phyloP scores from a whole-genome alignment of 768 basidiomycete species.

The Boletus subcaerulescens region DNA sequence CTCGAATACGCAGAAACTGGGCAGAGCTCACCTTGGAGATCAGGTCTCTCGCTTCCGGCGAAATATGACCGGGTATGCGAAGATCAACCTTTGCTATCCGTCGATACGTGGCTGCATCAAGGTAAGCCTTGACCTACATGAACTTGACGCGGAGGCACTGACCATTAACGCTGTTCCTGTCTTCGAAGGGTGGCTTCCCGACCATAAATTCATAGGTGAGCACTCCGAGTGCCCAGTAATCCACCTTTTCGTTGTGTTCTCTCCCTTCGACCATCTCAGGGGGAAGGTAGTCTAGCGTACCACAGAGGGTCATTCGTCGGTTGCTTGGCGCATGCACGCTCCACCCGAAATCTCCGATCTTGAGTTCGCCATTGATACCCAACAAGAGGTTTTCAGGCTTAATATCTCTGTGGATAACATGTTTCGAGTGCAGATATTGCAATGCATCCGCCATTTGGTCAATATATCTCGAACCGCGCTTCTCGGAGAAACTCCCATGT shows the following conservation, averaged over 20 bases:
- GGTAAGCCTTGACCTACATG: slow-evolving; percentile 7
- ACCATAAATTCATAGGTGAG: slow-evolving; percentile 92
- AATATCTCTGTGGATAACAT: slow-evolving; percentile 98
- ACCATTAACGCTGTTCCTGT: slow-evolving; percentile 75
- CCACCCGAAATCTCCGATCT: slow-evolving; percentile 99
- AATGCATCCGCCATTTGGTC: slow-evolving; percentile 98
- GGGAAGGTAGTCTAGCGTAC: slow-evolving; percentile 94
- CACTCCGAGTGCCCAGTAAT: slow-evolving; percentile 97
- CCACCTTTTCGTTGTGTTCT: slow-evolving; percentile 88
- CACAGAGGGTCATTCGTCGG: slow-evolving; percentile 86
- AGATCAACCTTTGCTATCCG: slow-evolving; percentile 89
- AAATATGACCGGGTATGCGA: slow-evolving; percentile 39
- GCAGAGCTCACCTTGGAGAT: slow-evolving; percentile 38
- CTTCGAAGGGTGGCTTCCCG: slow-evolving; percentile 86
- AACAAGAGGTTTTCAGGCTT: slow-evolving; percentile 97
- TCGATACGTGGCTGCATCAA: slow-evolving; percentile 72
- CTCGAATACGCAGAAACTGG: not conserved
- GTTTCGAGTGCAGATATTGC: slow-evolving; percentile 87
- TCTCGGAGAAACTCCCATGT: slow-evolving; percentile 83
- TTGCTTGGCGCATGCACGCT: slow-evolving; percentile 94
- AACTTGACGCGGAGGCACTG: slow-evolving; percentile 20
- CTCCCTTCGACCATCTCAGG: slow-evolving; percentile 97
- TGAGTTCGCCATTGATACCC: slow-evolving; percentile 93
- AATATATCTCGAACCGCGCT: slow-evolving; percentile 84
- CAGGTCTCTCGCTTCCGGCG: slow-evolving; percentile 44